Conservation (phyloP, 257 asterid species). For the Anisodus acutangulus region DNA sequence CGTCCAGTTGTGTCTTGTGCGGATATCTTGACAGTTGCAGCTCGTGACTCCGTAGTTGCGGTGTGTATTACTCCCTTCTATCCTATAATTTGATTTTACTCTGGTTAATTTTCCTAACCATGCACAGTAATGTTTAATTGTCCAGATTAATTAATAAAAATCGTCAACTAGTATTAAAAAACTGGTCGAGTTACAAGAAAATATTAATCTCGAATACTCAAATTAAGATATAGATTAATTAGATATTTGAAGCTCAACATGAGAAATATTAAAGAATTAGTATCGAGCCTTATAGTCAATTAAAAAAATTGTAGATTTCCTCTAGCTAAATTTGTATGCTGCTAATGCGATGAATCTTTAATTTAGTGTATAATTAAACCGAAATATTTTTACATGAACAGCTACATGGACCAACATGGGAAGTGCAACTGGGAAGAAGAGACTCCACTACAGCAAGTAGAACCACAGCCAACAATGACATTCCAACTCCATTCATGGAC, state of each 20-base stretch:
- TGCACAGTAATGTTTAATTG: no score
- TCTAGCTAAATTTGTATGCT: no score
- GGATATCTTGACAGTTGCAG: constrained; percentile 62
- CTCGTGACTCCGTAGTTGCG: constrained; percentile 57
- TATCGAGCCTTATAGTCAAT: no score
- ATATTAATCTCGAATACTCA: no score
- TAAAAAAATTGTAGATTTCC: no score
- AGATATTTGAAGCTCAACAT: not conserved
- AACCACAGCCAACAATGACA: constrained; percentile 33
- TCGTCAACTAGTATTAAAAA: no score
- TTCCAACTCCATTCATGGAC: constrained; percentile 50
- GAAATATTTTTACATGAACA: constrained; percentile 8
- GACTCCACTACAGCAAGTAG: constrained; percentile 54
- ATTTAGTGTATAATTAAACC: no score
- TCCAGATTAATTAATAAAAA: no score
- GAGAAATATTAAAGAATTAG: not conserved
- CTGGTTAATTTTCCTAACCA: no score
- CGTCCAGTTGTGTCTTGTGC: constrained; percentile 56
- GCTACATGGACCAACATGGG: constrained; percentile 63
- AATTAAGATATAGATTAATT: no score
- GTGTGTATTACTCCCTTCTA: not conserved
- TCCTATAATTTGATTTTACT: not conserved
- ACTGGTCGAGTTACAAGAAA: no score
- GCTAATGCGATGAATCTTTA: not conserved
- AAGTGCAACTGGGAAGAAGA: constrained; percentile 54